Percentiles rank a stretch among this genome's conserved stretches.
Evolutionary conservation across 345 rosid species (phyloP).

Genomic region (Eucalyptus grandis): DNA sequence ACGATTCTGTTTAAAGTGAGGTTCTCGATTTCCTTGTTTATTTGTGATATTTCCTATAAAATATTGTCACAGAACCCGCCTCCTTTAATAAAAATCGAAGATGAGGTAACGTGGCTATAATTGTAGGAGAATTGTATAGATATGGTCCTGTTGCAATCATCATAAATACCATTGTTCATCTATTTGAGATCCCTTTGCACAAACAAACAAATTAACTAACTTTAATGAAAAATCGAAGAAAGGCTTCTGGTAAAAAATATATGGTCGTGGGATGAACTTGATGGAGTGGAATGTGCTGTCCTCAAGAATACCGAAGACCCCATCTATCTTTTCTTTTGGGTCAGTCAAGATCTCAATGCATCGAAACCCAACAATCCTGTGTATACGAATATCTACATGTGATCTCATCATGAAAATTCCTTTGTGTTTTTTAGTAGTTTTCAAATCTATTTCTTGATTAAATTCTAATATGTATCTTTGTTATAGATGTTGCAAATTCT

Average conservation of each 20-base stretch:
- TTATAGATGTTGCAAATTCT: too few relatives aligned
- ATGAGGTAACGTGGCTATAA: too few relatives aligned
- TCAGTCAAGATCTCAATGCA: not conserved
- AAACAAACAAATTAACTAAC: too few relatives aligned
- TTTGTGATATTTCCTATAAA: too few relatives aligned
- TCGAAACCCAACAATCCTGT: not conserved
- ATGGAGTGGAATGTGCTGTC: not conserved
- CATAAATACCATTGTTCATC: too few relatives aligned
- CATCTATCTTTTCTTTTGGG: not conserved
- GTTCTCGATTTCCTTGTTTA: rapidly evolving
- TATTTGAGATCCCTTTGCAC: too few relatives aligned
- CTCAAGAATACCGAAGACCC: not conserved
- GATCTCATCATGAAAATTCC: not conserved
- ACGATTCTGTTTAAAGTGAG: not conserved
- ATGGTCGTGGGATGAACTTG: not conserved
- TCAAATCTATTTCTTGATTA: not conserved
- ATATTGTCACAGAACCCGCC: rapidly evolving
- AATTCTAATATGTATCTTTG: too few relatives aligned
- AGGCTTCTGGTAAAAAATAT: not conserved
- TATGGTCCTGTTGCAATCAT: too few relatives aligned
- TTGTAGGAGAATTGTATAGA: too few relatives aligned
- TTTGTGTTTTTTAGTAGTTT: too few relatives aligned
- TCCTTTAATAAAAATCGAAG: too few relatives aligned
- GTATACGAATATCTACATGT: not conserved
- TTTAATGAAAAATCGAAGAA: too few relatives aligned